Percentiles rank a stretch among this genome's conserved stretches.
These are phyloP conservation scores for Xylaria sp. DNA, from an alignment of 2,329 filamentous ascomycete genomes.

Conservation along the genomic window DNA sequence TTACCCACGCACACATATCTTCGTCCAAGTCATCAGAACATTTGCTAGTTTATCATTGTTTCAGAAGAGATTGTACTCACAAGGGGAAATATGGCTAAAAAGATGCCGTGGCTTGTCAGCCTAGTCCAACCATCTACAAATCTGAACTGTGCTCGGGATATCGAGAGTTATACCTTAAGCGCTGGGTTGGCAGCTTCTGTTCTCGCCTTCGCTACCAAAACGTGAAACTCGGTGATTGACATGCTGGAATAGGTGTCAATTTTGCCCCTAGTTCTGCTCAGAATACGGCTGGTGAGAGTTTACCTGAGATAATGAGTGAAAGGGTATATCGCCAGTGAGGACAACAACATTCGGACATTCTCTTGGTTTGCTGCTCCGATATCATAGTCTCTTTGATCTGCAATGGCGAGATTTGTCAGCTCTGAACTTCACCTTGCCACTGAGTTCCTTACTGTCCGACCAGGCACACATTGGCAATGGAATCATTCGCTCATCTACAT, in stretches of 20 bases:
- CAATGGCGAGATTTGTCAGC: slow-evolving; percentile 37
- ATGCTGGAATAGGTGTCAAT: slow-evolving; percentile 57
- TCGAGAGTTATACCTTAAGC: slow-evolving; percentile 62
- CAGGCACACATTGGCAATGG: slow-evolving; percentile 76
- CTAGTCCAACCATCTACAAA: slow-evolving; percentile 29
- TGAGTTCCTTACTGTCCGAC: slow-evolving; percentile 67
- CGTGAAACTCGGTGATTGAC: slow-evolving; percentile 66
- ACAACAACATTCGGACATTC: slow-evolving; percentile 65
- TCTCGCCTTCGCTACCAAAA: slow-evolving; percentile 62
- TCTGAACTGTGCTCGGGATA: slow-evolving; percentile 15
- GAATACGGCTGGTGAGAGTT: slow-evolving; percentile 38
- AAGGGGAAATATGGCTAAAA: slow-evolving; percentile 70
- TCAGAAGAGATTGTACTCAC: slow-evolving; percentile 55
- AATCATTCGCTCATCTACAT: slow-evolving; percentile 72
- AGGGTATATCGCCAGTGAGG: slow-evolving; percentile 67
- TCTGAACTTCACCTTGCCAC: slow-evolving; percentile 8
- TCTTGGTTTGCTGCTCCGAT: slow-evolving; percentile 66
- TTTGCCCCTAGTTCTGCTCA: background rate
- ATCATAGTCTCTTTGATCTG: slow-evolving; percentile 63
- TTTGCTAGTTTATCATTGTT: slow-evolving; percentile 11
- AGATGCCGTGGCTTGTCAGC: slow-evolving; percentile 36
- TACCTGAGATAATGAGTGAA: slow-evolving; percentile 64
- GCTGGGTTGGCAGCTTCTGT: slow-evolving; percentile 61
- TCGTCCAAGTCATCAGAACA: slow-evolving; percentile 34
- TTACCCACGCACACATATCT: slow-evolving; percentile 73